Evolutionary conservation across 2,329 filamentous ascomycete genomes (phyloP), one percentile per base, ranked within the genome.

Genomic region (Ceratocystis huliohia): DNA sequence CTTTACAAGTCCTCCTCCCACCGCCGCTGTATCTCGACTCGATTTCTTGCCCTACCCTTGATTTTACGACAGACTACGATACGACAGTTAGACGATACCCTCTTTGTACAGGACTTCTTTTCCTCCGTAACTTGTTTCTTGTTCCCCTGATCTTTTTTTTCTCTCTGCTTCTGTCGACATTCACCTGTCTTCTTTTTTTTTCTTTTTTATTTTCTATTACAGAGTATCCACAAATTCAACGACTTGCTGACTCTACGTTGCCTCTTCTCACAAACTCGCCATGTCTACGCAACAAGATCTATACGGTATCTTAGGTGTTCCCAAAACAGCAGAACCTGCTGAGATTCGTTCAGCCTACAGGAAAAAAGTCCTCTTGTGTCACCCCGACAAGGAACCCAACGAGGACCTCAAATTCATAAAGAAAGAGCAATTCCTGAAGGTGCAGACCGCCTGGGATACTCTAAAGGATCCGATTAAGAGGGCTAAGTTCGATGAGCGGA

Each of bases 381-480:
- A 96, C 71, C 92, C 92, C 44, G 92, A 96, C 80, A 96, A 96
- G 78, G 84, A 96, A 69, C 87, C 91, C 70, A 84, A 96, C 72
- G 85, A 87, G 65, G 79, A 84, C 17, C 79, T 88, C 72, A 95
- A 94, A 76, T 84, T 85, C 68, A 79, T 84, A 71, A 95, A 92
- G 75, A 85, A 89, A 71, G 87, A 91, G 71, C 87, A 96, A 76
- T 99, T 97, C 73, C 91, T 96, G 76, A 86, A 85, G 74, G 89
- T 97, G 44, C 92, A 96, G 75, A 85, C 92, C 72, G 92, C 94
- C 63, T 99, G 96, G 76, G 94, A 97, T 76, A 80, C 94, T 37
- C 83, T 99, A 68, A 89, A 85, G 72, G 87, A 96, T 73, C 88
- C 93, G 33, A 80, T 78, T 5, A 84, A 87, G 73, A 81, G 90